A percentile compares a stretch with the other conserved stretches of the same genome.
These are phyloP conservation scores for Phaeosphaeriaceae sp. DNA, from an alignment of 2,329 filamentous ascomycete genomes.

Conservation along the genomic window DNA sequence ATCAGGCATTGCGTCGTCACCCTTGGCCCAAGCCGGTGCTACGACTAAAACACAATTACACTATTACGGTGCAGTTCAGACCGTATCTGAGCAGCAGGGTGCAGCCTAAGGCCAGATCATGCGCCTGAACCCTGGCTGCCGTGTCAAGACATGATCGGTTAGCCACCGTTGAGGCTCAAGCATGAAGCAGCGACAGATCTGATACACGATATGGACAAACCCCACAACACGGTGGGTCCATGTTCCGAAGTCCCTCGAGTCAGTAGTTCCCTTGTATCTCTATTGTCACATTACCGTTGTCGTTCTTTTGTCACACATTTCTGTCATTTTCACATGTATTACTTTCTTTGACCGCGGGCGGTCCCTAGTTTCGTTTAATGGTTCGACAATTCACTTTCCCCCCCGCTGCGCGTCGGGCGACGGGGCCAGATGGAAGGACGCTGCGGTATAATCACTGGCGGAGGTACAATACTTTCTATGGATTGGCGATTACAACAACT, in stretches of 20 bases:
- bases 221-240: constrained; percentile 9
- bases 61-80: background rate
- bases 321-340: constrained; percentile 8
- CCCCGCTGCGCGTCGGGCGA: constrained; percentile 16
- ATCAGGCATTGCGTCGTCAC: no score
- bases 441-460: constrained; percentile 30
- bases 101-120: constrained; percentile 5
- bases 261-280: background rate
- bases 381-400: constrained; percentile 28
- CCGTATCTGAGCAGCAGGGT: background rate
- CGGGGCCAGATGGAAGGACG: constrained; percentile 19
- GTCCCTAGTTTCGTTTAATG: constrained; percentile 19
- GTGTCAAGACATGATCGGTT: background rate
- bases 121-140: constrained; percentile 3
- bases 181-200: constrained; percentile 17
- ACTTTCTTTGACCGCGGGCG: constrained; percentile 21
- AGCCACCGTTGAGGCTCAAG: constrained; percentile 8
- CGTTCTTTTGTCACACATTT: constrained; percentile 7
- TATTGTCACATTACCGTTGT: background rate
- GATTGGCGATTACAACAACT: constrained; percentile 31
- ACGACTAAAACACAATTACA: background rate
- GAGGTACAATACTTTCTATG: constrained; percentile 36
- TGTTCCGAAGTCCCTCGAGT: constrained; percentile 7
- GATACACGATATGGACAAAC: constrained; percentile 19
- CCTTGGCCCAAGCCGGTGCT: no score